Evolutionary conservation across 2,329 filamentous ascomycete species (phyloP).

Genomic region (Zymoseptoria passerinii): DNA sequence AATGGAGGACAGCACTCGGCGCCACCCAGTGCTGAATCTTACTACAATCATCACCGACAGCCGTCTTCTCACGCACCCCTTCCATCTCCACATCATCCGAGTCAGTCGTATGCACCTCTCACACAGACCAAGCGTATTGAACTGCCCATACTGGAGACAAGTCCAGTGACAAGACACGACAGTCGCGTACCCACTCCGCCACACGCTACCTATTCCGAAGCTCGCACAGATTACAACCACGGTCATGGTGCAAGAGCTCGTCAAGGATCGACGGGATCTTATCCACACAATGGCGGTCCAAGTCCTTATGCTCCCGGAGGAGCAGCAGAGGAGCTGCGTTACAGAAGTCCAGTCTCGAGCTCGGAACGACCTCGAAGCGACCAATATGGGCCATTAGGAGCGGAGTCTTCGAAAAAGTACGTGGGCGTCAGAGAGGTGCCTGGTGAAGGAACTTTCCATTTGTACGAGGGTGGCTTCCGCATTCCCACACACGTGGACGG

Average conservation of each 20-base stretch:
- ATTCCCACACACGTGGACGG: constrained; percentile 57
- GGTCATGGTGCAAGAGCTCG: constrained; percentile 15
- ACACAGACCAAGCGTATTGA: constrained; percentile 17
- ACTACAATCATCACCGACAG: constrained; percentile 8
- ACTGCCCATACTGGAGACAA: constrained; percentile 25
- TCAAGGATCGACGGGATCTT: constrained; percentile 17
- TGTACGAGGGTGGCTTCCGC: constrained; percentile 28
- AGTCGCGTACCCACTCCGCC: constrained; percentile 17
- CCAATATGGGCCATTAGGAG: constrained; percentile 11
- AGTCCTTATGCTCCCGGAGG: constrained; percentile 20
- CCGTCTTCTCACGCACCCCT: constrained; percentile 18
- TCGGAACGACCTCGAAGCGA: constrained; percentile 13
- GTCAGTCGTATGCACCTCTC: constrained; percentile 10
- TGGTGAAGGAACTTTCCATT: constrained; percentile 25
- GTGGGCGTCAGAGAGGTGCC: constrained; percentile 25
- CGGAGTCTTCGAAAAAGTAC: constrained; percentile 26
- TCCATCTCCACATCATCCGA: constrained; percentile 12
- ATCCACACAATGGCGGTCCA: constrained; percentile 17
- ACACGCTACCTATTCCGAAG: constrained; percentile 17
- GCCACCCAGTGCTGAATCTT: constrained; percentile 6
- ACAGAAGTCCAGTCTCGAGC: constrained; percentile 11
- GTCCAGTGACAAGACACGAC: constrained; percentile 19
- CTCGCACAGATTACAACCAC: constrained; percentile 15
- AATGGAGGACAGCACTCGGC: constrained; percentile 10
- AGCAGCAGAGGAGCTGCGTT: constrained; percentile 15